A percentile compares a stretch with the other conserved stretches of the same genome.
phyloP scores from a whole-genome alignment of 2,329 filamentous ascomycete genomes.

The Aureobasidium sp. region DNA sequence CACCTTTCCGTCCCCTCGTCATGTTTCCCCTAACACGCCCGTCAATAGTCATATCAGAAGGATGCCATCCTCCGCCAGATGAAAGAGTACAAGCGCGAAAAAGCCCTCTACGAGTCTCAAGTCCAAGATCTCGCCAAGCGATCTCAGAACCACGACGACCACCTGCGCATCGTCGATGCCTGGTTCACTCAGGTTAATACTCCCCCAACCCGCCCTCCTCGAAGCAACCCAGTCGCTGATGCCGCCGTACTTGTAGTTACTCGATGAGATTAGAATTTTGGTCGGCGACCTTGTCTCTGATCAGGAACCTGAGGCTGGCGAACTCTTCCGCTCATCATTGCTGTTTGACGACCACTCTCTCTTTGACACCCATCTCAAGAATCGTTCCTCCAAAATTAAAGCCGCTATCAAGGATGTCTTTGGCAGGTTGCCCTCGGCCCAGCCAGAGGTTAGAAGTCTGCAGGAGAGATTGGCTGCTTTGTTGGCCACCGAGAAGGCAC shows the following conservation, averaged over 20 bases:
- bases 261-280: conserved; percentile 43
- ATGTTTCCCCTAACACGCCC: conserved; percentile 4
- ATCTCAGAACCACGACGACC: conserved; percentile 80
- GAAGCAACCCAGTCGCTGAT: conserved; percentile 19
- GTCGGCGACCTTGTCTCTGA: conserved; percentile 22
- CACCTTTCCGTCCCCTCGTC: conserved; percentile 19
- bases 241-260: conserved; percentile 28
- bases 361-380: conserved; percentile 74
- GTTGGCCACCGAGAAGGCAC: conserved; percentile 74
- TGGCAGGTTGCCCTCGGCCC: conserved; percentile 39
- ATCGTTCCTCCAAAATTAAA: conserved; percentile 70
- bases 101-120: conserved; percentile 70
- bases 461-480: conserved; percentile 69
- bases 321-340: conserved; percentile 44
- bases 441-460: conserved; percentile 64
- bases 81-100: conserved; percentile 94
- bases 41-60: conserved; percentile 73
- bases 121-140: conserved; percentile 73
- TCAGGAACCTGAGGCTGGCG: conserved; percentile 25
- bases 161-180: conserved; percentile 79
- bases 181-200: conserved; percentile 85
- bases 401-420: conserved; percentile 66
- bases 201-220: neutral
- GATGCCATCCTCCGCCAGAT: conserved; percentile 96
- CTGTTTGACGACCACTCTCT: conserved; percentile 49